A percentile compares a stretch with the other conserved stretches of the same genome.
Evolutionary conservation across 305 asterid genomes (phyloP).

Genomic region (Fraxinus greggii): DNA sequence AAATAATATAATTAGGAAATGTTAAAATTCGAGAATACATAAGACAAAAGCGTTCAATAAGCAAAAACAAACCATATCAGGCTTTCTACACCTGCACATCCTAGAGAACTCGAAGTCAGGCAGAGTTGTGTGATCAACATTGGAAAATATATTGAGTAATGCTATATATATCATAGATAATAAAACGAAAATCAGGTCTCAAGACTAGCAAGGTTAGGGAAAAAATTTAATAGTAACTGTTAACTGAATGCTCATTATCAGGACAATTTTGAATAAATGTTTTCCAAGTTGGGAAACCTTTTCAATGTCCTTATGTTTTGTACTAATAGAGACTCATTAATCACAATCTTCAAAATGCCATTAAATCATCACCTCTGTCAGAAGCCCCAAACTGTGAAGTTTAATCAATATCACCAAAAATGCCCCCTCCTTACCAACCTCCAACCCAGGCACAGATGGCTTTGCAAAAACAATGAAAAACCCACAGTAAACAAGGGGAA

Average conservation of each 20-base stretch:
- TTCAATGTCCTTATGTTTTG: neutral
- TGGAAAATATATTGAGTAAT: neutral
- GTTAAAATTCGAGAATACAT: neutral
- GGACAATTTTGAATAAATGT: slow-evolving; percentile 11
- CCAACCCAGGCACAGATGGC: neutral
- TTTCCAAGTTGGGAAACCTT: slow-evolving; percentile 3
- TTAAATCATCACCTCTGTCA: neutral
- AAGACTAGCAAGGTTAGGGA: neutral
- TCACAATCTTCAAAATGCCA: neutral
- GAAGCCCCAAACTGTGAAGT: neutral
- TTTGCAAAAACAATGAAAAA: neutral
- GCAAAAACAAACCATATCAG: neutral
- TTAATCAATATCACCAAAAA: neutral
- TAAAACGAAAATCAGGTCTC: slow-evolving; percentile 1
- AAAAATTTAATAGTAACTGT: neutral
- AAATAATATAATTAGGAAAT: slow-evolving; percentile 22
- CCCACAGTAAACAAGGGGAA: neutral
- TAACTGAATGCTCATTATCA: neutral
- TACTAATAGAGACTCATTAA: slow-evolving; percentile 18
- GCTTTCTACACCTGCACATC: neutral
- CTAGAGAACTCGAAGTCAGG: slow-evolving; percentile 1
- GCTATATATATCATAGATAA: neutral
- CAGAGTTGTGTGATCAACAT: slow-evolving; percentile 17
- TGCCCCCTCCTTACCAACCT: neutral
- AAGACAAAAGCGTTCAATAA: neutral